Percentiles rank a stretch among this genome's conserved stretches.
phyloP scores from a whole-genome alignment of 2,329 filamentous ascomycete species.

The Penicillium sp. region DNA sequence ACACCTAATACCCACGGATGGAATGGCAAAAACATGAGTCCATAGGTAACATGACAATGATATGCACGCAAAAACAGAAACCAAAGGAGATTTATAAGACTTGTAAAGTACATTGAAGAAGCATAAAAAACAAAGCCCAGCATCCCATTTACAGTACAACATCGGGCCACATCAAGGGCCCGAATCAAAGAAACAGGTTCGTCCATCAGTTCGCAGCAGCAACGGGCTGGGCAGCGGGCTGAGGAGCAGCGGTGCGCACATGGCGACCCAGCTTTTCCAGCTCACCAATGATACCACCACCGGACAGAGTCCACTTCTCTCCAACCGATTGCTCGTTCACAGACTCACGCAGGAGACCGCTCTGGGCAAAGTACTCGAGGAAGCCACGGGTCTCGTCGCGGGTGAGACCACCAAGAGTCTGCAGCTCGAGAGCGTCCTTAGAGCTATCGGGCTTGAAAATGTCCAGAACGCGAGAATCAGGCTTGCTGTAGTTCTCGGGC shows the following conservation, averaged over 20 bases:
- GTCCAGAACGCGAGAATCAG: constrained; percentile 54
- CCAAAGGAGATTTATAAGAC: constrained; percentile 22
- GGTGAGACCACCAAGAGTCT: constrained; percentile 65
- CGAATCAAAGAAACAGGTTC: constrained; percentile 10
- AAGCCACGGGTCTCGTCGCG: constrained; percentile 72
- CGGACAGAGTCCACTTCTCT: constrained; percentile 81
- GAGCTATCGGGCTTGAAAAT: constrained; percentile 34
- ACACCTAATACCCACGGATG: neutral
- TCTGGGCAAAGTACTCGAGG: constrained; percentile 91
- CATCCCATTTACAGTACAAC: constrained; percentile 26
- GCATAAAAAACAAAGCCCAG: constrained; percentile 18
- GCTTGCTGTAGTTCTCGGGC: constrained; percentile 52
- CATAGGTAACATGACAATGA: constrained; percentile 25
- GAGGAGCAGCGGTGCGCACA: constrained; percentile 9
- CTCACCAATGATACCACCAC: constrained; percentile 80
- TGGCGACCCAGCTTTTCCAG: constrained; percentile 64
- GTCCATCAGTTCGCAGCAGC: constrained; percentile 13
- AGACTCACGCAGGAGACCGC: constrained; percentile 70
- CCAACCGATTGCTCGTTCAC: constrained; percentile 70
- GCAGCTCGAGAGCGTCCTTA: constrained; percentile 44
- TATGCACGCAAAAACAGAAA: constrained; percentile 34
- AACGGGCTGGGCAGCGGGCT: constrained; percentile 5
- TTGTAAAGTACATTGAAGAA: constrained; percentile 33
- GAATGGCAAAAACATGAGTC: neutral
- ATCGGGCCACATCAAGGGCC: constrained; percentile 4